These are phyloP conservation scores for Monosporozyma solicola DNA, from an alignment of 805 yeast genomes.

Conservation along the genomic window DNA sequence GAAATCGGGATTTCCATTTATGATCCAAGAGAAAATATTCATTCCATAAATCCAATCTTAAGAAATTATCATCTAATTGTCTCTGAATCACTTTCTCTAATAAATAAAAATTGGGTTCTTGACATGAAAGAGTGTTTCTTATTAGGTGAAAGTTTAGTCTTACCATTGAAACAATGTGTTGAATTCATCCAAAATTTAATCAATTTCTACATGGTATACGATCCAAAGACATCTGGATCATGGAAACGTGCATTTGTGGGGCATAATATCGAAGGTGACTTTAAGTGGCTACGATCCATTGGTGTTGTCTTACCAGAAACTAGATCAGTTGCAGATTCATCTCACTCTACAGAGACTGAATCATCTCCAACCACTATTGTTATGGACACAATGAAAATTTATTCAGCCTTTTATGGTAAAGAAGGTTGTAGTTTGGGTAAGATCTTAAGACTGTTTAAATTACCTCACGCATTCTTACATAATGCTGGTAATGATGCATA, in stretches of 20 bases:
- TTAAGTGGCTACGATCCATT: constrained; percentile 39
- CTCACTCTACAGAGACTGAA: background rate
- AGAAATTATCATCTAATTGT: constrained; percentile 38
- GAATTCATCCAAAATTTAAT: constrained; percentile 36
- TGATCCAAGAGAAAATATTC: constrained; percentile 42
- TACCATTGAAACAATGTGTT: constrained; percentile 32
- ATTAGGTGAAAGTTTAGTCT: constrained; percentile 40
- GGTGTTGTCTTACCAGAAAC: constrained; percentile 39
- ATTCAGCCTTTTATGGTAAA: constrained; percentile 33
- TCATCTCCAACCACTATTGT: constrained; percentile 1
- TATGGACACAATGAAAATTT: constrained; percentile 44
- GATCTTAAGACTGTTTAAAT: constrained; percentile 36
- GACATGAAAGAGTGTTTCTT: constrained; percentile 44
- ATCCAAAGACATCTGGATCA: constrained; percentile 10
- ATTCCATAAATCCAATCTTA: constrained; percentile 34
- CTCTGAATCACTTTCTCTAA: constrained; percentile 33
- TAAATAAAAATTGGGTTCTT: constrained; percentile 47
- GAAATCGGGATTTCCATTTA: constrained; percentile 51
- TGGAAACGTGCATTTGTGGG: constrained; percentile 43
- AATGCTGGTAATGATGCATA: constrained; percentile 69
- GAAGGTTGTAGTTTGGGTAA: constrained; percentile 39
- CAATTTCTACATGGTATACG: constrained; percentile 33
- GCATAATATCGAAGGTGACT: constrained; percentile 48
- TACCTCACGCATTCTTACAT: constrained; percentile 54
- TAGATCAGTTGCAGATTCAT: background rate